Base-by-base conservation (phyloP, 176 grass and related monocot species). In the Pontederia crassipes region DNA sequence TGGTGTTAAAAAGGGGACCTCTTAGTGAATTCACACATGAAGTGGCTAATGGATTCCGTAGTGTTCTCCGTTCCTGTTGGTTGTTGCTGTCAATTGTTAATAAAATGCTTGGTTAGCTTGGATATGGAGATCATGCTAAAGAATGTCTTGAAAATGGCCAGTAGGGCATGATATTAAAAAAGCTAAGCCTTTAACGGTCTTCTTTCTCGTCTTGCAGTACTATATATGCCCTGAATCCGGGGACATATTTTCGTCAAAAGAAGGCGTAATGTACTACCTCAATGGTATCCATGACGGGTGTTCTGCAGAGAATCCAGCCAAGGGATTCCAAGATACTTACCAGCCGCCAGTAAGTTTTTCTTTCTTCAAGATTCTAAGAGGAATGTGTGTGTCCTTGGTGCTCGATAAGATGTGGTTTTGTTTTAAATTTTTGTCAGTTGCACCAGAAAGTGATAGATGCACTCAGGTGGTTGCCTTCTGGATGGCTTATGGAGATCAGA, bases 401-500 rank as follows among this genome's bases (percentile, higher is more conserved):
- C 11, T 20, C 8, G 4, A 50, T 7, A 27, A 50, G 10, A 65
- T 26, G 15, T 28, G 48, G 24, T 28, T 11, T 12, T 65, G 12
- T 9, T 52, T 13, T 52, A 12, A 12, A 27, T 50, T 6, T 14
- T 51, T 28, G 14, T 40, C 6, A 65, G 62, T 2, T 27, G 48
- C 10, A 9, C 24, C 46, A 50, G 7, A 28, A 51, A 50, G 46
- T 51, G 11, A 65, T 50, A 65, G 20, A 65, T 51, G 12, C 46
- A 50, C 62, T 50, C 20, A 13, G 9, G 46, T 65, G 62, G 62
- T 11, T 65, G 62, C 62, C 62, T 65, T 24, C 5, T 27, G 62
- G 62, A 28, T 65, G 62, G 62, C 8, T 65, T 14, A 50, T 51
- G 10, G 62, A 65, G 18, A 49, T 65, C 28, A 65, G 62, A 52